A percentile compares a stretch with the other conserved stretches of the same genome.
Conservation (phyloP, 2,329 filamentous ascomycete species). For the Pleoardoris graminearum region DNA sequence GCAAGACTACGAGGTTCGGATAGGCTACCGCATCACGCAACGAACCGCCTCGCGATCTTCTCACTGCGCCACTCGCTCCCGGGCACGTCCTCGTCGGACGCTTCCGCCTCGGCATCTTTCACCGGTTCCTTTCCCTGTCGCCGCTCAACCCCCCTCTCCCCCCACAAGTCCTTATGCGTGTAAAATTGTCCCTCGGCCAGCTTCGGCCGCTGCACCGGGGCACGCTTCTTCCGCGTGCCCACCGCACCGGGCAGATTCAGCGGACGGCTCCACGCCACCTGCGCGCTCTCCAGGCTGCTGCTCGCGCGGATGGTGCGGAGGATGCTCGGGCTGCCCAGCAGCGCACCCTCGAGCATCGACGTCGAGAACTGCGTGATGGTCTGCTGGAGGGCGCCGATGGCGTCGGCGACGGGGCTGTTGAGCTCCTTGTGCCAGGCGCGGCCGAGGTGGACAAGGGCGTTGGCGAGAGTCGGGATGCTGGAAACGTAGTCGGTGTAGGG, state of each 20-base stretch:
- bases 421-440: constrained; percentile 43
- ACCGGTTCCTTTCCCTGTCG: neutral
- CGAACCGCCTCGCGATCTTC: constrained; percentile 15
- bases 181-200: constrained; percentile 22
- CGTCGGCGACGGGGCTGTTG: constrained; percentile 40
- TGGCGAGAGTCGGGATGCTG: constrained; percentile 20
- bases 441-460: constrained; percentile 27
- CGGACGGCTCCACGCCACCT: constrained; percentile 36
- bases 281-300: constrained; percentile 34
- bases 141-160: constrained; percentile 7
- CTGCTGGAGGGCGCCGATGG: constrained; percentile 35
- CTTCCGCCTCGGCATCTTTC: neutral
- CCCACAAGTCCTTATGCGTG: constrained; percentile 38
- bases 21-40: constrained; percentile 9
- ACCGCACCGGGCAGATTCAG: constrained; percentile 36
- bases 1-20: neutral
- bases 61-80: constrained; percentile 1
- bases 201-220: constrained; percentile 11
- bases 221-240: neutral
- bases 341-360: constrained; percentile 28
- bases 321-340: constrained; percentile 32
- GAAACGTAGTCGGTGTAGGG: constrained; percentile 39
- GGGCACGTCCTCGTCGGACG: too few relatives aligned
- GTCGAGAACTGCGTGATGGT: constrained; percentile 35
- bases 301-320: constrained; percentile 44